Evolutionary conservation across 352 stramenopile species (phyloP), one percentile per base, ranked within the genome.

Genomic region (Phytophthora citricola): DNA sequence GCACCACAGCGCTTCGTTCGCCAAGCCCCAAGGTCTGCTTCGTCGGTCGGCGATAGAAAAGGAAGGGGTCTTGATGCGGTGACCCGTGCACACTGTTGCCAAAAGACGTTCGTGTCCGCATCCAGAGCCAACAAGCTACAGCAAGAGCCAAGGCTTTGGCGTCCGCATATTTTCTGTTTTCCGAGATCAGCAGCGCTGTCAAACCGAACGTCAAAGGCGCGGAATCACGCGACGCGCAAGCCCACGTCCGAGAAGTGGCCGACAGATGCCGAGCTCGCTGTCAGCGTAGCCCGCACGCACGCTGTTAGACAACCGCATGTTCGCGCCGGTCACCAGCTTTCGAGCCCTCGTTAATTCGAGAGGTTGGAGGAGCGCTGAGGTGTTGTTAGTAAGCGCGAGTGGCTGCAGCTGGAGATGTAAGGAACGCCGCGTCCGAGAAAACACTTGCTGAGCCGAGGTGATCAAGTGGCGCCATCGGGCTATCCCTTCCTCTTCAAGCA

Each of bases 181-280:
- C 40, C 47, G 47, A 43, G 45, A 51, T 58, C 59, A 52, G 41
- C 44, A 38, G 9, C 10, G 26, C 22, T 72, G 64, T 68, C 57
- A 72, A 72, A 68, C 64, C 57, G 46, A 69, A 60, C 39, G 39
- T 54, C 32, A 34, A 53, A 31, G 24, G 55, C 20, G 34, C 27
- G 29, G 39, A 53, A 64, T 72, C 64, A 72, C 44, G 11, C 17
- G 64, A 68, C 58, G 64, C 64, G 64, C 64, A 72, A 69, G 65
- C 12, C 40, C 29, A 17, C 17, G 54, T 38, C 44, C 34, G 36
- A 60, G 41, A 36, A 52, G n/a, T 59, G 36, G 46, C 22, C 50
- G 46, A 59, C 62, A 65, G 54, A 59, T 65, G 55, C 47, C 48
- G 39, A 14, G 22, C 32, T 43, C 20, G 48, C 14, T 60, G 58